phyloP scores from a whole-genome alignment of 2,329 filamentous ascomycete species.

The Ceratocystis harringtonii region DNA sequence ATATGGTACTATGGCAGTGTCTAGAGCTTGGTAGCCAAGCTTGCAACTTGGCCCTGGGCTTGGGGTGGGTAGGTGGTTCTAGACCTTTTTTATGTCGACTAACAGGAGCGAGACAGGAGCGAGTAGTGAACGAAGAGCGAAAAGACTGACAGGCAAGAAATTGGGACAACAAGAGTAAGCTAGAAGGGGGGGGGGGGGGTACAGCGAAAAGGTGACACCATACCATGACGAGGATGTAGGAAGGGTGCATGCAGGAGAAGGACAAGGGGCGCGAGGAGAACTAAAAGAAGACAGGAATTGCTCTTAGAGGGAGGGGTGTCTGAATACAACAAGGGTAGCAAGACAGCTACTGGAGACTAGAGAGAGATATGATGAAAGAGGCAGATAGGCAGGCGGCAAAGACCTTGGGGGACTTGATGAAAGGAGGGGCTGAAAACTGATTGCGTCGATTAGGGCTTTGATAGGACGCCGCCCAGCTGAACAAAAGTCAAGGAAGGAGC shows the following conservation, averaged over 20 bases:
- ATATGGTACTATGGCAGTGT: background rate
- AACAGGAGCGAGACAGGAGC: background rate
- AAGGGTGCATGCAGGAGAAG: background rate
- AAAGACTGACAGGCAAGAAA: background rate
- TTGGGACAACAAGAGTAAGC: background rate
- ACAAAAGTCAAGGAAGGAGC: background rate
- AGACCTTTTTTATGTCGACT: background rate
- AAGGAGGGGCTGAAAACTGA: background rate
- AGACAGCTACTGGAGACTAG: background rate
- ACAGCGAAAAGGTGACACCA: background rate
- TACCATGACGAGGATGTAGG: background rate
- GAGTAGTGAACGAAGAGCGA: background rate
- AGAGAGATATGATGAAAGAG: background rate
- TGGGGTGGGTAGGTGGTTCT: background rate
- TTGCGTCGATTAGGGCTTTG: background rate
- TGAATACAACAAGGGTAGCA: background rate
- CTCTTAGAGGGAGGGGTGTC: background rate
- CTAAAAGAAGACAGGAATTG: background rate
- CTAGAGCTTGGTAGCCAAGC: background rate
- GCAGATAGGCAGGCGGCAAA: background rate
- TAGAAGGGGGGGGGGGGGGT: background rate
- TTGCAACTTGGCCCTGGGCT: background rate
- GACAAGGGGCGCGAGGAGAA: background rate
- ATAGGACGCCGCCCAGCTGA: background rate
- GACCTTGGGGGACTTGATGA: background rate